Evolutionary conservation across 2,329 filamentous ascomycete genomes (phyloP), one percentile per base, ranked within the genome.

Genomic region (Aspergillus chevalieri): DNA sequence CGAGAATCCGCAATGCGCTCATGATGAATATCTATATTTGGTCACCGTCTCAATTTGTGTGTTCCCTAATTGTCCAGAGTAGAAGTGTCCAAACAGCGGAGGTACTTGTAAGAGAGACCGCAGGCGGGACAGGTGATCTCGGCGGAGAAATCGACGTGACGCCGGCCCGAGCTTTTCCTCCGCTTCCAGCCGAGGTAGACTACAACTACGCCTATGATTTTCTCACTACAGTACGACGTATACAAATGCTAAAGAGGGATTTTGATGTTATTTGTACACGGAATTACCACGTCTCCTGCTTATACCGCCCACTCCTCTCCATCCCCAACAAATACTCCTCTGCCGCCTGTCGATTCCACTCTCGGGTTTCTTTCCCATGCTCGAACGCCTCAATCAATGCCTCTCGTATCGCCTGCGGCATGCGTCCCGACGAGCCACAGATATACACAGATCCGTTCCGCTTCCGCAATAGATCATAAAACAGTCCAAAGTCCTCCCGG

Each of bases 351-450:
- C 74, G 63, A 44, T 54, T 66, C 44, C 65, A 65, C 24, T 54
- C 49, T 39, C 58, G 65, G 47, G 79, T 76, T 3, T 77, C 77
- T 2, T 69, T 72, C 19, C 76, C 72, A 45, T 73, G 60, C 33
- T 66, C 67, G 50, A 87, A 78, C 2, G 77, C 73, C 60, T 85
- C 81, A n/a, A 84, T 73, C 22, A 89, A 68, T 4, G 84, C 83
- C 61, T 83, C 79, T 15, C 84, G 73, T 1, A 89, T 81, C 9
- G 82, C 83, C 59, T 83, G 81, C 1, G 85, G 85, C 85, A 89
- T 89, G 51, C 78, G 80, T 1, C 85, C 85, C 0, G 82, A 85
- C 0, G 79, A 81, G 1, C 76, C 76, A 53, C 71, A 77, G 22
- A 77, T 69, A 56, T 75, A 76, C 15, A 75, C 73, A 12, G 80